These are phyloP conservation scores for Scheffersomyces segobiensis DNA, from an alignment of 1,139 yeast genomes.

Conservation along the genomic window DNA sequence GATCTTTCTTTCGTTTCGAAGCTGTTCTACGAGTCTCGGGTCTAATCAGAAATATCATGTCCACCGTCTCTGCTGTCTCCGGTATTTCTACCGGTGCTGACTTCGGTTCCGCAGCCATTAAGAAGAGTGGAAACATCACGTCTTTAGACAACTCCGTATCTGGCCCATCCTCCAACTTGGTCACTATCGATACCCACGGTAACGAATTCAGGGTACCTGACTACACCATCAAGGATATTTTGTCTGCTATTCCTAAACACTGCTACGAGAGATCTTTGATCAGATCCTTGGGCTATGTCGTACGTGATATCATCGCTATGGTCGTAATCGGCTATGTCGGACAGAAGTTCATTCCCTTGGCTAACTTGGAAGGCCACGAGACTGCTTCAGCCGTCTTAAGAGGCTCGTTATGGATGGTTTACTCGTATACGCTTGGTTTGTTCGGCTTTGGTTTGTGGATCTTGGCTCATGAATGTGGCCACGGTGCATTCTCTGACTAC, in stretches of 20 bases:
- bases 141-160: slow-evolving; percentile 12
- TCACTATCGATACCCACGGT: slow-evolving; percentile 55
- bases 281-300: slow-evolving; percentile 55
- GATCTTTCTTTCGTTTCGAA: not conserved
- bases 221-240: slow-evolving; percentile 60
- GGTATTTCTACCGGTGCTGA: not conserved
- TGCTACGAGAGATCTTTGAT: slow-evolving; percentile 58
- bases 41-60: slow-evolving; percentile 2
- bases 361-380: slow-evolving; percentile 28
- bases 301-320: slow-evolving; percentile 53
- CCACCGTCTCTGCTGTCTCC: slow-evolving; percentile 3
- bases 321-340: slow-evolving; percentile 46
- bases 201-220: slow-evolving; percentile 62
- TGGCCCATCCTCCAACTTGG: slow-evolving; percentile 24
- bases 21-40: not conserved
- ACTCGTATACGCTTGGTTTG: slow-evolving; percentile 43
- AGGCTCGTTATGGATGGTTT: slow-evolving; percentile 58
- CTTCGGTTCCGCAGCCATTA: slow-evolving; percentile 13
- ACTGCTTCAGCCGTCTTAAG: slow-evolving; percentile 42
- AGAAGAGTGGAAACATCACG: slow-evolving; percentile 34
- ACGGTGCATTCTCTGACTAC: slow-evolving; percentile 60
- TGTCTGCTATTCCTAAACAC: slow-evolving; percentile 60
- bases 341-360: slow-evolving; percentile 49
- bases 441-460: slow-evolving; percentile 62
- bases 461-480: slow-evolving; percentile 68